A percentile compares a stretch with the other conserved stretches of the same genome.
Conservation (phyloP, 176 grass and related monocot species). For the Elymus sibiricus region DNA sequence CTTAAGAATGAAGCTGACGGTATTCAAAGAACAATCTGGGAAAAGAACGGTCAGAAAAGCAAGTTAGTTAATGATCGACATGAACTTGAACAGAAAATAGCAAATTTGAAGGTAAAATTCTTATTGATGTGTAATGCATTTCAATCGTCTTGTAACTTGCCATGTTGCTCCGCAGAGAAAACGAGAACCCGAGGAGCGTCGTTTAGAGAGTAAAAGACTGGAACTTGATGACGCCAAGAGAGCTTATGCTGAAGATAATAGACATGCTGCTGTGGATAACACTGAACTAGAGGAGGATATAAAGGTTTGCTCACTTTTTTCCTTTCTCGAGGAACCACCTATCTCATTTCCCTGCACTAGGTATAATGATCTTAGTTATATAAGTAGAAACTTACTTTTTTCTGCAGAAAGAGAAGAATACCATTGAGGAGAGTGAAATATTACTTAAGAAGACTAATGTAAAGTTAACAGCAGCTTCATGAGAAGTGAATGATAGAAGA, state of each 20-base stretch:
- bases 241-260: constrained; percentile 47
- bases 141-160: constrained; percentile 1
- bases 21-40: constrained; percentile 34
- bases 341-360: constrained; percentile 8
- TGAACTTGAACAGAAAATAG: constrained; percentile 30
- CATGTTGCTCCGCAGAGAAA: constrained; percentile 50
- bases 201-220: constrained; percentile 43
- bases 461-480: constrained; percentile 30
- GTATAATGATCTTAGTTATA: not conserved
- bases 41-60: constrained; percentile 29
- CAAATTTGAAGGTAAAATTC: constrained; percentile 60
- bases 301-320: constrained; percentile 42
- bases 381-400: constrained; percentile 11
- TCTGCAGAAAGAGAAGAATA: constrained; percentile 53
- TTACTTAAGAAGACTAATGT: constrained; percentile 47
- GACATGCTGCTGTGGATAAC: constrained; percentile 34
- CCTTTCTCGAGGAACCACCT: constrained; percentile 10
- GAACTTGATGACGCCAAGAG: constrained; percentile 52
- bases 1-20: constrained; percentile 43
- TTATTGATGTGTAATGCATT: not conserved
- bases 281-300: constrained; percentile 76
- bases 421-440: constrained; percentile 46
- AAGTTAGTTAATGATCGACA: constrained; percentile 20
- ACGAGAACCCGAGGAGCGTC: constrained; percentile 34
- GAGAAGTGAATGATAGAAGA: constrained; percentile 47